Evolutionary conservation across 805 yeast species (phyloP).

Genomic region (Candida silvatica): DNA sequence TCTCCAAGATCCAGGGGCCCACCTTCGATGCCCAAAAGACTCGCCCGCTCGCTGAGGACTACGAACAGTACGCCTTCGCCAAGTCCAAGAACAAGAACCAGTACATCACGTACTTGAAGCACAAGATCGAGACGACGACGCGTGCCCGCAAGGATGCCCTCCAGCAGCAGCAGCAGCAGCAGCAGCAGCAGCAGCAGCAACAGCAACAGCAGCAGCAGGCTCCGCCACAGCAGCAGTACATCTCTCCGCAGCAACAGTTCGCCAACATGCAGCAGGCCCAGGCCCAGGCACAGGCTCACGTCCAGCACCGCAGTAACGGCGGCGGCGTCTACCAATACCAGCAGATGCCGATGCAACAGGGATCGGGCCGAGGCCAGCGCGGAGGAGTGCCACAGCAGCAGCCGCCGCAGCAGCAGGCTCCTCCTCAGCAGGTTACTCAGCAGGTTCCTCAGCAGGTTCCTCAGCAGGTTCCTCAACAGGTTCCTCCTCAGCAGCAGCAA

Average conservation of each 20-base stretch:
- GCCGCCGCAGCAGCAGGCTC: conserved; percentile 18
- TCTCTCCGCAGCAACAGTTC: conserved; percentile 6
- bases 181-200: conserved; percentile 16
- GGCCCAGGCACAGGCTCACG: conserved; percentile 12
- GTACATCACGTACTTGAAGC: conserved; percentile 42
- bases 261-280: conserved; percentile 6
- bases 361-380: no score
- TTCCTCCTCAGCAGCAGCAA: conserved; percentile 13
- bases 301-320: conserved; percentile 11
- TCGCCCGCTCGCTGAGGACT: conserved; percentile 56
- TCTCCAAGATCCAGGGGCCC: conserved; percentile 26
- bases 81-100: conserved; percentile 50
- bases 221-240: conserved; percentile 14
- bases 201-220: conserved; percentile 20
- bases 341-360: conserved; percentile 15
- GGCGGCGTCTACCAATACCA: no score
- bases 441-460: conserved; percentile 8
- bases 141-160: conserved; percentile 24
- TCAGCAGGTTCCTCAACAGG: conserved; percentile 7
- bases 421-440: conserved; percentile 16
- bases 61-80: conserved; percentile 56
- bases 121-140: conserved; percentile 27
- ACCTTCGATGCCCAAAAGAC: conserved; percentile 28
- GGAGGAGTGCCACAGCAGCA: no score
- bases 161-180: conserved; percentile 16